Base-by-base conservation (phyloP, 2,329 filamentous ascomycete species). In the Alternaria gaisen region DNA sequence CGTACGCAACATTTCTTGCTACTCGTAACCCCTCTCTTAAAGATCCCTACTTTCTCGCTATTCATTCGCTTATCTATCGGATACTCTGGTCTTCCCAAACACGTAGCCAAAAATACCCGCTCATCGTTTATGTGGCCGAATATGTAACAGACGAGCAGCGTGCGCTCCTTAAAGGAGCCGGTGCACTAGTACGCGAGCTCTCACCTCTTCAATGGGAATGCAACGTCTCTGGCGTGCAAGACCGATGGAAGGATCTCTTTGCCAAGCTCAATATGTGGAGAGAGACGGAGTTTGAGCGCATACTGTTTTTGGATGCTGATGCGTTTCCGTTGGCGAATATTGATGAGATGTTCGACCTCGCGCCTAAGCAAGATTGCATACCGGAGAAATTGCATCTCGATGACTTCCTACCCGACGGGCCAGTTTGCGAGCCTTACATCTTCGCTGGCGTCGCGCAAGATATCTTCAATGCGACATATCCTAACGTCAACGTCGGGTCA, bases 221-320 rank as follows among this genome's bases (percentile, higher is more conserved):
- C 24, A 68, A 72, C 20, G 61, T 65, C 4, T 34, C 57, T 1
- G 68, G 67, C 10, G 62, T 71, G 8, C 66, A 71, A 34, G 55
- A 62, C 20, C 65, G 76, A 2, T 77, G 74, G 73, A 72, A 68
- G 53, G 74, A 78, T 44, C 72, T 77, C 4, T 78, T 78, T 55
- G 71, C 74, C 5, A 78, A 78, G 46, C 66, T 78, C 18, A 68
- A 77, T 61, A 77, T 78, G 72, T 78, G 74, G 75, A 68, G 66
- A 8, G 70, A 77, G 51, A 74, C 68, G 0, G 67, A 73, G 3
- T 78, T 77, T 51, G 55, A 53, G n/a, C 69, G 69, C 20, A 71
- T 78, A 16, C 42, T 73, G 0, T 78, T 75, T 53, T 61, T 78
- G 4, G 76, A 78, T 48, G 75, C 73, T 0, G 76, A 78, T 53